Percentiles rank a stretch among this genome's conserved stretches.
Evolutionary conservation across 306 rosid species (phyloP).

Genomic region (Castanopsis chinensis): DNA sequence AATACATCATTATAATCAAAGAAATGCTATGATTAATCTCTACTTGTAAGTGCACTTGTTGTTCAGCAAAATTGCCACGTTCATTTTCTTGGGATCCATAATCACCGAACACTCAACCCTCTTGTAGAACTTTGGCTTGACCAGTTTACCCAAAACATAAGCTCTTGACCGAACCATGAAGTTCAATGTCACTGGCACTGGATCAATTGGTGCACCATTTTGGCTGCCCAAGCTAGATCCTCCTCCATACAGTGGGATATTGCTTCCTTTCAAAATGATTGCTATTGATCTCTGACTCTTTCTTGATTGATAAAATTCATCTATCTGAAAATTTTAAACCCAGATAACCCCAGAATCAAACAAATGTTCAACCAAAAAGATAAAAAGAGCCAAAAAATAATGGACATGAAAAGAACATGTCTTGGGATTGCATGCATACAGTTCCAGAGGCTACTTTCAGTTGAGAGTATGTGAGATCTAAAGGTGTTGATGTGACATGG

Average conservation of each 20-base stretch:
- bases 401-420: too few relatives aligned
- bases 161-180: conserved; percentile 68
- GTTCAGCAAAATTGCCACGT: conserved; percentile 42
- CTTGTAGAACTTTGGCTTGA: conserved; percentile 72
- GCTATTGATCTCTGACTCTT: conserved; percentile 61
- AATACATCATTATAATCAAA: too few relatives aligned
- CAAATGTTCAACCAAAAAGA: neutral
- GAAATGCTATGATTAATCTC: too few relatives aligned
- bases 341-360: neutral
- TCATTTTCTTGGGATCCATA: conserved; percentile 78
- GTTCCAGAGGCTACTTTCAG: conserved; percentile 73
- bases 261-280: conserved; percentile 51
- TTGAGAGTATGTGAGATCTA: conserved; percentile 64
- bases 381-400: neutral
- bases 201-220: conserved; percentile 55
- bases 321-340: conserved; percentile 40
- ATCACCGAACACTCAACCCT: conserved; percentile 55
- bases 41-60: conserved; percentile 53
- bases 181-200: conserved; percentile 49
- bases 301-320: conserved; percentile 58
- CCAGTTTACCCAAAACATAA: conserved; percentile 71
- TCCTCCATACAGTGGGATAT: conserved; percentile 78
- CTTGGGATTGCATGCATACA: conserved; percentile 34
- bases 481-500: conserved; percentile 67
- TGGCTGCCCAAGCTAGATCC: conserved; percentile 61